Percentiles rank a stretch among this genome's conserved stretches.
Evolutionary conservation across 768 basidiomycete species (phyloP).

Genomic region (Stropharia rugosoannulata): DNA sequence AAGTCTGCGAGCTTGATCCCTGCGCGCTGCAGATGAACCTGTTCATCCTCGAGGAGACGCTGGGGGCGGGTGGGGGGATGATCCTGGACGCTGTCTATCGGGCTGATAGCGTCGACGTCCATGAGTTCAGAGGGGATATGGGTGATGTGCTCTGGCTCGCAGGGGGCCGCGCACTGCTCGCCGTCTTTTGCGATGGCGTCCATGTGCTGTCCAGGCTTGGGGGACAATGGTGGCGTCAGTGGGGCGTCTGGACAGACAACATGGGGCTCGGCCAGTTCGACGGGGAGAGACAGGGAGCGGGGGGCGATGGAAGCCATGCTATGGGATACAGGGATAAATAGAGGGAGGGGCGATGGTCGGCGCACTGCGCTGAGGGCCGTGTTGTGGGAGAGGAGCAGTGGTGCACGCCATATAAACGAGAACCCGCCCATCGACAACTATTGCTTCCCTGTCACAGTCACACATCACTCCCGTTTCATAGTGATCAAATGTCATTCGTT

Average conservation of each 20-base stretch:
- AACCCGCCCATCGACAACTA: neutral
- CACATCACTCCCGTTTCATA: conserved; percentile 9
- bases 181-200: conserved; percentile 10
- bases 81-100: conserved; percentile 16
- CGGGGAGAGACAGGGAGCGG: conserved; percentile 31
- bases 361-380: conserved; percentile 9
- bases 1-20: conserved; percentile 76
- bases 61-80: conserved; percentile 38
- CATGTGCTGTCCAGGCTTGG: conserved; percentile 35
- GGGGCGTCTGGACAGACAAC: conserved; percentile 54
- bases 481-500: conserved; percentile 9
- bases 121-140: conserved; percentile 17
- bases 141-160: conserved; percentile 6
- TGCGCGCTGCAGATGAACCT: conserved; percentile 55
- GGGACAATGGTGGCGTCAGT: conserved; percentile 69
- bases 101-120: conserved; percentile 18
- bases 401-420: conserved; percentile 2
- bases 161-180: conserved; percentile 10
- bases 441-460: conserved; percentile 14
- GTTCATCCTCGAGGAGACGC: conserved; percentile 68
- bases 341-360: neutral
- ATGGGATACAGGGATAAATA: conserved; percentile 10
- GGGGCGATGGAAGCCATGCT: conserved; percentile 26
- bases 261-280: conserved; percentile 31
- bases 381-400: neutral